Percentiles rank a stretch among this genome's conserved stretches.
Evolutionary conservation across 306 rosid species (phyloP).

Genomic region (Cicer pinnatifidum): DNA sequence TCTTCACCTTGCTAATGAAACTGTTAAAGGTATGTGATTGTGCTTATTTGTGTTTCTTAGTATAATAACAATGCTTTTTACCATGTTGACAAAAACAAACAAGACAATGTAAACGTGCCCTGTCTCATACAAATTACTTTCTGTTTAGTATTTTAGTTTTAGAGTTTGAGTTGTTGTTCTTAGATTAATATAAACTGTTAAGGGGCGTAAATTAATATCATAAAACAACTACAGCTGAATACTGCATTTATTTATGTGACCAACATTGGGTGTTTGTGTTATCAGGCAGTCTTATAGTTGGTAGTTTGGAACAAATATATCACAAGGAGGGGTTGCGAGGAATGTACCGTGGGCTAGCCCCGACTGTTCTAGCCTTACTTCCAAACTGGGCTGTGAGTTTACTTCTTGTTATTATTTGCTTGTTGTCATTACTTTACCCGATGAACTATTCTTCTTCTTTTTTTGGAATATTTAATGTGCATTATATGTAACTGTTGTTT

Average conservation of each 20-base stretch:
- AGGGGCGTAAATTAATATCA: background rate
- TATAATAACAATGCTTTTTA: background rate
- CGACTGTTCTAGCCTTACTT: constrained; percentile 81
- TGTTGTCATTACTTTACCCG: background rate
- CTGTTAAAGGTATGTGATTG: constrained; percentile 47
- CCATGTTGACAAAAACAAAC: background rate
- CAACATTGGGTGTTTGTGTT: constrained; percentile 27
- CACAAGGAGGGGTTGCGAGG: constrained; percentile 85
- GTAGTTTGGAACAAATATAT: constrained; percentile 74
- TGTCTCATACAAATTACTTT: background rate
- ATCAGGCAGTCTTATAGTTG: constrained; percentile 74
- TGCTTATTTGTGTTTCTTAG: constrained; percentile 8
- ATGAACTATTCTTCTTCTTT: constrained; percentile 14
- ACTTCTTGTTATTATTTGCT: background rate
- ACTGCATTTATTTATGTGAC: background rate
- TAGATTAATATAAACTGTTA: background rate
- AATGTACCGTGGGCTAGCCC: constrained; percentile 87
- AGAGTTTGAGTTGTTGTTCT: background rate
- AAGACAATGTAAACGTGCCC: constrained; percentile 15
- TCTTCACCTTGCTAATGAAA: constrained; percentile 53
- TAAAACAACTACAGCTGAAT: background rate
- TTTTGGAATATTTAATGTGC: background rate
- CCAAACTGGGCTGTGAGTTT: constrained; percentile 92
- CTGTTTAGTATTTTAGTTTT: constrained; percentile 7
- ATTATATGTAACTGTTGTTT: background rate